A percentile compares a stretch with the other conserved stretches of the same genome.
Evolutionary conservation across 768 basidiomycete genomes (phyloP).

Genomic region (Russula lepida): DNA sequence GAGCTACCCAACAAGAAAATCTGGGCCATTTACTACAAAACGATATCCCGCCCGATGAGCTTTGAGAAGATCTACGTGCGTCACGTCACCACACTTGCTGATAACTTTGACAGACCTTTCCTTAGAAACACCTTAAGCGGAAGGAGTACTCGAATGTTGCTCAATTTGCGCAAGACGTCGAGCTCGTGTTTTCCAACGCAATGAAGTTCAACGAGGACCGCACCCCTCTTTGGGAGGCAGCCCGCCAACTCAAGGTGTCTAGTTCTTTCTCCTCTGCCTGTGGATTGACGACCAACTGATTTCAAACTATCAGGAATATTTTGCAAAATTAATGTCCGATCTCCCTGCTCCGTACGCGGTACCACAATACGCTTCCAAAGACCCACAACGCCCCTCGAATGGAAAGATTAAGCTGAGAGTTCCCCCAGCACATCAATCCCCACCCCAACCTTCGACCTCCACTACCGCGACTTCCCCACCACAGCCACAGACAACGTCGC

Average conservation of each 20-base stretch:
- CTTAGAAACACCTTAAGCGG: conserved; percentile 69
- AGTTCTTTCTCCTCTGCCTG: not conserved
- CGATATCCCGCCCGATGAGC: conserved; percentile 72
- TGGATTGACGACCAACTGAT: conserved; percentile 11
- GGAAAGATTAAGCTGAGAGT: conserved; percentile 67
- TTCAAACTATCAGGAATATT: conserved; percentile 49
- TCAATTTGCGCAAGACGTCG: conserved; percentile 80
- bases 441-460: conserved; percentile 21
- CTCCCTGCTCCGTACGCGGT: conserved; percentile 60
- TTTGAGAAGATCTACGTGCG: conserved; percentile 70
- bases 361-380: conserved; percentile 43
- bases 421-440: conserved; percentile 35
- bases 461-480: conserved; percentile 24
- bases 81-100: conserved; percentile 18
- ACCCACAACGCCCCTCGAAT: conserved; percentile 33
- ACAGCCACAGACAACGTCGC: conserved; percentile 21
- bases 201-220: conserved; percentile 82
- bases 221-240: conserved; percentile 77
- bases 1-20: conserved; percentile 71
- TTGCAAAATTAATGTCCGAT: conserved; percentile 70
- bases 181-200: conserved; percentile 86
- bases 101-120: not conserved
- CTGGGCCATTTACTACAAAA: conserved; percentile 73
- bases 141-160: conserved; percentile 62
- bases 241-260: conserved; percentile 53